Evolutionary conservation across 2,329 filamentous ascomycete species (phyloP), one percentile per base, ranked within the genome.

Genomic region (Lasiodiplodia sp.): DNA sequence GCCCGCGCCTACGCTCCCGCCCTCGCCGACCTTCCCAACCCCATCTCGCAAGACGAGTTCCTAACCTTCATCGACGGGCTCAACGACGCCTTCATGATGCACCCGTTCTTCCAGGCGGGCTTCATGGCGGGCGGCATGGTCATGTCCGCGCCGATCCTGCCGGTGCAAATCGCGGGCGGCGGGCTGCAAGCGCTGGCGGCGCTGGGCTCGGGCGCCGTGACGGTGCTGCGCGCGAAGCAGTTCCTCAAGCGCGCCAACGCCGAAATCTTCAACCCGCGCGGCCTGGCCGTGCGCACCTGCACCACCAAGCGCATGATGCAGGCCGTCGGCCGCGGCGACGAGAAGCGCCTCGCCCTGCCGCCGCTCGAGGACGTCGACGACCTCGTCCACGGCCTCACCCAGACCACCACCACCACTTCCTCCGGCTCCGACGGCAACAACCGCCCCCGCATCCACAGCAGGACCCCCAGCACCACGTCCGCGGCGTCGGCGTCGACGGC

Each of bases 11-110:
- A 67, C 21, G 38, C 65, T 7, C 65, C 65, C 11, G 55, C 55
- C 2, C 44, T 67, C 3, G 65, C 55, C n/a, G 25, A 58, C 7
- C 55, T 67, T 2, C 65, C 65, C 1, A 38, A 52, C 11, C 57
- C 52, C 18, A 72, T 74, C 57, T 60, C 66, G 11, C 60, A 72
- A 34, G 25, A 68, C 40, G 71, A 74, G 23, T 76, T 76, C 67
- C 71, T 77, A 21, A 49, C 69, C 7, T 76, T 77, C 69, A 69
- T 77, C 68, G 74, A 76, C 55, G 72, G 72, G 10, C 71, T 77
- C 38, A 77, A 77, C 66, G 69, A 73, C 49, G 72, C 70, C 47
- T 76, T 74, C 68, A 68, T 77, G 38, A 74, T 73, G 10, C 68
- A 72, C 12, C 75, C 75, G 0, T 69, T 73, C 67, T 73, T 75